Percentiles rank a stretch among this genome's conserved stretches.
phyloP scores from a whole-genome alignment of 2,329 filamentous ascomycete genomes.

The Diaporthe vexans region DNA sequence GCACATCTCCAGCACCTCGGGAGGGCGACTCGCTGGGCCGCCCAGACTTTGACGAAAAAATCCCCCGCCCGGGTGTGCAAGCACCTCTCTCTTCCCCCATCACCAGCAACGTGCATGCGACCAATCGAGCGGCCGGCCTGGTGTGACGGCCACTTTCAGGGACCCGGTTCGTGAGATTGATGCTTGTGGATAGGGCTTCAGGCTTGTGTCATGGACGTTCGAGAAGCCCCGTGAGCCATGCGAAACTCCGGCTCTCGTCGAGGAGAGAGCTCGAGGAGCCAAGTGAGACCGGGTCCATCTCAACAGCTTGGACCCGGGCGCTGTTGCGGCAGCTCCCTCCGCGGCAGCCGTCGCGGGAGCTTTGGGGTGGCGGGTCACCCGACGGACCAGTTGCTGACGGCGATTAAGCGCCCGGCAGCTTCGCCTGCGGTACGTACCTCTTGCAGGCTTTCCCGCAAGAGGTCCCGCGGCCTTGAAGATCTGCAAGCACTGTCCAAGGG shows the following conservation, averaged over 20 bases:
- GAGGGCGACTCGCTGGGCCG: constrained; percentile 37
- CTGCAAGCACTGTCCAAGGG: constrained; percentile 28
- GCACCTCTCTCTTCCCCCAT: not conserved
- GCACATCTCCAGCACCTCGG: constrained; percentile 24
- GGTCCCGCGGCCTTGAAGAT: constrained; percentile 3
- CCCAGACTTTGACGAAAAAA: not conserved
- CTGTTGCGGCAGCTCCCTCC: not conserved
- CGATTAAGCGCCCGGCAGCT: constrained; percentile 38
- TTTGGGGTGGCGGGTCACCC: constrained; percentile 21
- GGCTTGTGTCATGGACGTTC: constrained; percentile 30
- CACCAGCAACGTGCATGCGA: constrained; percentile 30
- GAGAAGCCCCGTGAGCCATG: constrained; percentile 1
- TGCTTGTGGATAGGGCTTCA: not conserved
- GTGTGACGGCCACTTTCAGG: constrained; percentile 32
- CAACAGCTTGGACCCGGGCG: not conserved
- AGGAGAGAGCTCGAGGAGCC: not conserved
- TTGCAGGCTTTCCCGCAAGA: not conserved
- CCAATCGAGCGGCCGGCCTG: constrained; percentile 21
- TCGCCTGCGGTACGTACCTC: constrained; percentile 29
- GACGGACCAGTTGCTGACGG: constrained; percentile 33
- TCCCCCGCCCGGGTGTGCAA: constrained; percentile 2
- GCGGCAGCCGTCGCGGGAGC: constrained; percentile 29
- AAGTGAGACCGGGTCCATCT: not conserved
- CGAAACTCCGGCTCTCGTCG: not conserved
- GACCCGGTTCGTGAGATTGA: constrained; percentile 9